These are phyloP conservation scores for Myxozyma udenii DNA, from an alignment of 805 yeast species.

Conservation along the genomic window DNA sequence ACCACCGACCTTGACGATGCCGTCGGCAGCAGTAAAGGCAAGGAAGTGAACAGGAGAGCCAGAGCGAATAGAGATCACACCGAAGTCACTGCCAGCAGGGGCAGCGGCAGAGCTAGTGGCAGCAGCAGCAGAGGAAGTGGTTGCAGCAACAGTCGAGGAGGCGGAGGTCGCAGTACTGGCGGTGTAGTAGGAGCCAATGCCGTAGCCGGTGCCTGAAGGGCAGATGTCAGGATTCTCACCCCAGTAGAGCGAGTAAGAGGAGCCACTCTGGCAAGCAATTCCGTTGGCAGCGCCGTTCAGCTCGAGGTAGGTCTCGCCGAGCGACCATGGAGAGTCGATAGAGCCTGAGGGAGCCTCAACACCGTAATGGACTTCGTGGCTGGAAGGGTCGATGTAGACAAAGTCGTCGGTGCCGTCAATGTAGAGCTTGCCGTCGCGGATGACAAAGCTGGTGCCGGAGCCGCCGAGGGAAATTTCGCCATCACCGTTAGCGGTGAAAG, in stretches of 20 bases:
- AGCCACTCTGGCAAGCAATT: slow-evolving; percentile 12
- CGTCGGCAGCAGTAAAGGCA: neutral
- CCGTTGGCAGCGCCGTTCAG: slow-evolving; percentile 10
- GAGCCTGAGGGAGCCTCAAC: slow-evolving; percentile 7
- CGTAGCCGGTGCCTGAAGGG: slow-evolving; percentile 9
- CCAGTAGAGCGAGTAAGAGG: slow-evolving; percentile 20
- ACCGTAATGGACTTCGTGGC: slow-evolving; percentile 14
- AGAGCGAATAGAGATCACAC: slow-evolving; percentile 14
- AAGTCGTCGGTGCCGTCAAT: slow-evolving; percentile 10
- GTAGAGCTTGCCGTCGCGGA: slow-evolving; percentile 13
- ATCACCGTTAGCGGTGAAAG: slow-evolving; percentile 8
- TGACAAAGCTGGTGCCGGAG: neutral
- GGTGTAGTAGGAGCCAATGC: slow-evolving; percentile 11
- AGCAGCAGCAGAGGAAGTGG: slow-evolving; percentile 7
- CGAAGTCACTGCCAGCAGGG: slow-evolving; percentile 6
- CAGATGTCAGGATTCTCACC: slow-evolving; percentile 6
- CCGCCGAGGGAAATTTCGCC: slow-evolving; percentile 11
- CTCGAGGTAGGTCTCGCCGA: slow-evolving; percentile 3
- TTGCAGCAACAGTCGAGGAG: neutral
- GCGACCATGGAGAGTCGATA: slow-evolving; percentile 14
- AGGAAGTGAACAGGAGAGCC: slow-evolving; percentile 17
- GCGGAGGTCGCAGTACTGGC: neutral
- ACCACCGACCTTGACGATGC: too few species aligned
- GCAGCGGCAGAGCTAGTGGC: neutral
- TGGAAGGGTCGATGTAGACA: slow-evolving; percentile 16